Base-by-base conservation (phyloP, 2,329 filamentous ascomycete species). In the Beauveria caledonica region DNA sequence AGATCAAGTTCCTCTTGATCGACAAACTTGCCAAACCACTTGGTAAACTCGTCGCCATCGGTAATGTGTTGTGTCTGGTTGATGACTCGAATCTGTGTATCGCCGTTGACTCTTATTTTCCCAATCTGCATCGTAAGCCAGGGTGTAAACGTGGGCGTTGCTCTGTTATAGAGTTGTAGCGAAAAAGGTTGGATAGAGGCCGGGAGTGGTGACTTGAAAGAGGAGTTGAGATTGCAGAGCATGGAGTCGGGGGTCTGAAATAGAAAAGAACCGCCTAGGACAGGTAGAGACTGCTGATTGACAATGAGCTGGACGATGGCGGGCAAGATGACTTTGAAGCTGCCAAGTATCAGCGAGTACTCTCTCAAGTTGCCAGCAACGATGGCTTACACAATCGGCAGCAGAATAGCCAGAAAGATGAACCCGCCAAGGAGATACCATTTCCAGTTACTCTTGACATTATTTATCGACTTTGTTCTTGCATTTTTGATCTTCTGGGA, bases 241-340 rank as follows among this genome's bases (percentile, higher is more conserved):
- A 55, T 55, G 7, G 52, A 44, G 25, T 44, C 39, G 21, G 52
- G 36, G 8, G 39, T 45, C 13, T 55, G 52, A n/a, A 55, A 55
- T n/a, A 44, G 25, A 19, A 55, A 55, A 7, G 39, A 40, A 9
- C 52, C 52, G 52, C 39, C 52, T 6, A 44, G 39, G 21, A 55
- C 29, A 15, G 52, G 52, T 9, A 55, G 23, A 7, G 36, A 23
- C 40, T 55, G 52, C 40, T 55, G 52, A 25, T 55, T 55, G 52
- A 55, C 52, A 19, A 55, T 55, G 52, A 55, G 52, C 23, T 55
- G 52, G 21, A 55, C 52, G 17, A 55, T 45, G 36, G 52, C 39
- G 13, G 52, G 52, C 11, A 55, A 36, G 23, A 55, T 45, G 52
- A 55, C 52, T 55, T 55, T 55, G 39, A 55, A 45, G 40, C 52